Conservation (phyloP, 768 basidiomycete genomes). For the Tylopilus balloui region DNA sequence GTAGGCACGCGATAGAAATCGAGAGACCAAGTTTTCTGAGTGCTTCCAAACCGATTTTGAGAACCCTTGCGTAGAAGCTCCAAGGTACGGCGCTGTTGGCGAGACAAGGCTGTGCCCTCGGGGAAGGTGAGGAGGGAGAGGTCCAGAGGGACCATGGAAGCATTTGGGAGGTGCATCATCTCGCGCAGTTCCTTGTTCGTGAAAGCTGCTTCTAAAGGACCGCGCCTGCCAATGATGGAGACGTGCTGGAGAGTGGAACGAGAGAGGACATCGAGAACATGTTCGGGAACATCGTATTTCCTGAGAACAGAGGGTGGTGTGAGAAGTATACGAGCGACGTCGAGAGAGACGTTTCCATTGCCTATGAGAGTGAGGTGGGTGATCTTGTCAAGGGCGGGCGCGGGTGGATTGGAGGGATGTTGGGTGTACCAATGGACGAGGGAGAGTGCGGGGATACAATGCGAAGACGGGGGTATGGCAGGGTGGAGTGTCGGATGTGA, state of each 20-base stretch:
- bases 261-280: conserved; percentile 64
- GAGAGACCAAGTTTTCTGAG: conserved; percentile 70
- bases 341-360: conserved; percentile 92
- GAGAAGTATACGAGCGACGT: conserved; percentile 87
- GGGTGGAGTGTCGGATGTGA: conserved; percentile 58
- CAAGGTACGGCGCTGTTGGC: conserved; percentile 64
- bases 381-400: conserved; percentile 61
- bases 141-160: conserved; percentile 61
- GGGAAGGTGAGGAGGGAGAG: conserved; percentile 40
- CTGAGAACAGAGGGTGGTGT: conserved; percentile 57
- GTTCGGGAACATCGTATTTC: conserved; percentile 72
- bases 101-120: conserved; percentile 37
- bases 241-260: conserved; percentile 67
- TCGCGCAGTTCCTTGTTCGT: conserved; percentile 93
- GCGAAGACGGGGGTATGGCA: conserved; percentile 42
- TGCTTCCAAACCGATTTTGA: conserved; percentile 43
- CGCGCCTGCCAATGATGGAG: conserved; percentile 79
- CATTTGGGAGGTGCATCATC: conserved; percentile 60
- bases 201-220: conserved; percentile 85
- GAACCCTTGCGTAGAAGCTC: conserved; percentile 67
- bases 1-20: conserved; percentile 77
- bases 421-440: conserved; percentile 97
- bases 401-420: conserved; percentile 65
- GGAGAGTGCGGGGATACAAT: conserved; percentile 69
- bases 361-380: conserved; percentile 83